Conservation (phyloP, 352 stramenopile genomes). For the Phytopythium delawarense region DNA sequence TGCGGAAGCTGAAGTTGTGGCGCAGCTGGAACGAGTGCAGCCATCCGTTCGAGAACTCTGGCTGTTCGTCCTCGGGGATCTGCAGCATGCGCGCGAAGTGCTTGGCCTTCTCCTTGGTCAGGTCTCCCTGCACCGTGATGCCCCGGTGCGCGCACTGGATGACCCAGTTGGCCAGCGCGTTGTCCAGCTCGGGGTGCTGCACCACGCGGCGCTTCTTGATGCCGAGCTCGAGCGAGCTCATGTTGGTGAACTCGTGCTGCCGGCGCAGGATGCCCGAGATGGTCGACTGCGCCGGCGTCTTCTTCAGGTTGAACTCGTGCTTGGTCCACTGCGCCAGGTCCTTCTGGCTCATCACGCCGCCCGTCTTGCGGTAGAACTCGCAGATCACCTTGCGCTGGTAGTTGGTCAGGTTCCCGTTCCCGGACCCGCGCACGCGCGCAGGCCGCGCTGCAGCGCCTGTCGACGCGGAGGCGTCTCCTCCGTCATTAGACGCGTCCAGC, state of each 20-base stretch:
- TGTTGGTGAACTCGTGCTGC: conserved; percentile 85
- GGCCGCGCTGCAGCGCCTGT: background rate
- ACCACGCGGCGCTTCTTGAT: conserved; percentile 85
- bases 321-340: conserved; percentile 85
- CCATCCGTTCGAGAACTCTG: conserved; percentile 81
- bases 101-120: conserved; percentile 85
- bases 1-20: conserved; percentile 83
- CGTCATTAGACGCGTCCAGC: background rate
- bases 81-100: conserved; percentile 80
- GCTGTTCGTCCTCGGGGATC: conserved; percentile 71
- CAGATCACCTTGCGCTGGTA: conserved; percentile 83
- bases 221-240: conserved; percentile 70
- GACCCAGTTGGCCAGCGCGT: conserved; percentile 82
- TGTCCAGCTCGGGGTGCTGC: conserved; percentile 75
- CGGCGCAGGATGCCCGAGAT: conserved; percentile 79
- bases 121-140: conserved; percentile 75
- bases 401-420: conserved; percentile 81
- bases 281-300: conserved; percentile 78
- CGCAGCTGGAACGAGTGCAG: conserved; percentile 75
- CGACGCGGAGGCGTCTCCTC: background rate
- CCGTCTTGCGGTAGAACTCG: conserved; percentile 79
- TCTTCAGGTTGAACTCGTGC: conserved; percentile 81
- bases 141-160: conserved; percentile 78
- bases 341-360: conserved; percentile 83
- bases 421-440: conserved; percentile 9